A percentile compares a stretch with the other conserved stretches of the same genome.
These are phyloP conservation scores for Gamsiella multidivaricata DNA, from an alignment of 192 early-diverging fungal genomes.

Conservation along the genomic window DNA sequence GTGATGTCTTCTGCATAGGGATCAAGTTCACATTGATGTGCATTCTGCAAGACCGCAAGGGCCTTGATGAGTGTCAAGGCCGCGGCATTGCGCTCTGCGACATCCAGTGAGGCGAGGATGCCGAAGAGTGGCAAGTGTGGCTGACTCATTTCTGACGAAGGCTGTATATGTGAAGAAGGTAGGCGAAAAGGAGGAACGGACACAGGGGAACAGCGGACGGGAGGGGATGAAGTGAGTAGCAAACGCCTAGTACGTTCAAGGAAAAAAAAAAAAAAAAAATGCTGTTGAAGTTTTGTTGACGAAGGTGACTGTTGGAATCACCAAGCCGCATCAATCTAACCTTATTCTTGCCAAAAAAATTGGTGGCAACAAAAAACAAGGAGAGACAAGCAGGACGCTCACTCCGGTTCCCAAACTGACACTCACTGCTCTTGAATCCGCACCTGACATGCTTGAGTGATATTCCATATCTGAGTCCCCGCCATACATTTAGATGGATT, in stretches of 20 bases:
- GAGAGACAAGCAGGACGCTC: too few relatives aligned
- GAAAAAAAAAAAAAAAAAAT: conserved; percentile 16
- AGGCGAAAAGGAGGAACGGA: neutral
- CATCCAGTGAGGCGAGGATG: conserved; percentile 85
- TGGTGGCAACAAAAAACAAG: too few relatives aligned
- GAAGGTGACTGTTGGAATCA: neutral
- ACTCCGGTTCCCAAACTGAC: too few relatives aligned
- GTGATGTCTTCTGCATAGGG: conserved; percentile 56
- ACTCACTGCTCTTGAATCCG: too few relatives aligned
- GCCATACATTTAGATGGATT: too few relatives aligned
- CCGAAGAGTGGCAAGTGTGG: conserved; percentile 75
- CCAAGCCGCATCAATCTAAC: too few relatives aligned
- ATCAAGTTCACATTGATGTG: conserved; percentile 37
- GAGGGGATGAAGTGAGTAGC: neutral
- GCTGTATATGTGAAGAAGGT: neutral
- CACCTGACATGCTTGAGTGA: too few relatives aligned
- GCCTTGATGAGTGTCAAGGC: conserved; percentile 70
- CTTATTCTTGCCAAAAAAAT: too few relatives aligned
- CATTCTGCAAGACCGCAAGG: conserved; percentile 66
- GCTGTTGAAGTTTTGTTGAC: too few relatives aligned
- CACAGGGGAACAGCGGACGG: neutral
- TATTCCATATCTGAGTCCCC: too few relatives aligned
- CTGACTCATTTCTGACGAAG: conserved; percentile 36
- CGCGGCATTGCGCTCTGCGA: conserved; percentile 69
- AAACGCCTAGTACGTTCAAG: neutral